Evolutionary conservation across 2,329 filamentous ascomycete species (phyloP), one percentile per base, ranked within the genome.

Genomic region (Penicillium sp.): DNA sequence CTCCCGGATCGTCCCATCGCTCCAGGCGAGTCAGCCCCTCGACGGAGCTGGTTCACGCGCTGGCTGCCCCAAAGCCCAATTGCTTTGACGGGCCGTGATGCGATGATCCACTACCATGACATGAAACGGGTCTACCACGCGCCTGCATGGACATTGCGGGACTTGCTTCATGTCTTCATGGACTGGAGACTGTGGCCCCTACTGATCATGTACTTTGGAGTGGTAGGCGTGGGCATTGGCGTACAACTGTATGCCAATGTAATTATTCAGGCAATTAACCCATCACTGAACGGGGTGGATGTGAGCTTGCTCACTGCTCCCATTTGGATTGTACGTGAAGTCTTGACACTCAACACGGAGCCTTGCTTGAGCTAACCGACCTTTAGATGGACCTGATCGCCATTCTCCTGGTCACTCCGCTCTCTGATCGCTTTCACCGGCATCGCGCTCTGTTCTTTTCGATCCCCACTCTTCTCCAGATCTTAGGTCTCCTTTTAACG

Each of bases 161-260:
- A 95, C 51, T 72, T 95, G 1, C 70, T 72, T 16, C 69, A 72
- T 16, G 86, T 94, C 1, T 69, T 94, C 19, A 73, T 86, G 23
- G 89, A 95, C 65, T 94, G 88, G 89, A 80, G 88, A 2, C 74
- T 94, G 13, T 95, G 87, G 85, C 89, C 89, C 1, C 67, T 95
- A 51, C 76, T 84, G 1, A 60, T 94, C 37, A 95, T 95, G 89
- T 95, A 95, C 68, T 94, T 95, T 68, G 89, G 89, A 14, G 89
- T 95, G 3, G 89, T 95, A 1, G 89, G 89, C 15, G 89, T 94
- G 3, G 89, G 89, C 7, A 94, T 94, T 47, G 89, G 88, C 30
- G 89, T 87, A 1, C 88, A 94, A 67, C 80, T 86, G 32, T 95
- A 95, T 59, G 87, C 85, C 20, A 91, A 84, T 2, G 80, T 94